Conservation (phyloP, 257 asterid genomes). For the Misopates orontium region DNA sequence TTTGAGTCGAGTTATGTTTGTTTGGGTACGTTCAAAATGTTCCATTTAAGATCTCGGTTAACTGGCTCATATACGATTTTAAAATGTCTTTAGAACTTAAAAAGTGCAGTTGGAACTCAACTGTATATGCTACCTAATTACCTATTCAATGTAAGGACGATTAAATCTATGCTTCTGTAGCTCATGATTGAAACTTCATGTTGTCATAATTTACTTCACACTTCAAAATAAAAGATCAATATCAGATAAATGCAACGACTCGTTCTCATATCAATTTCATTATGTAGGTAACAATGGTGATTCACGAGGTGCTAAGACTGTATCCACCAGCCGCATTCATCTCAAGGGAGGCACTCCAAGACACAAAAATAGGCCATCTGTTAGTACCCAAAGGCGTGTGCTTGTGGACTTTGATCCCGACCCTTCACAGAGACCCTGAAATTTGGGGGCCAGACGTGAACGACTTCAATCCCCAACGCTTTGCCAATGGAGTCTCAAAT, state of each 20-base stretch:
- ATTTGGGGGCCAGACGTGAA: constrained; percentile 71
- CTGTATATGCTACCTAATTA: too few species aligned
- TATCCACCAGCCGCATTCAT: constrained; percentile 92
- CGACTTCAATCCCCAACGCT: constrained; percentile 76
- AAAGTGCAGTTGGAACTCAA: too few species aligned
- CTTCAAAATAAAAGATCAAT: too few species aligned
- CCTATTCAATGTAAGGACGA: too few species aligned
- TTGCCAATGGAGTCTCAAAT: constrained; percentile 53
- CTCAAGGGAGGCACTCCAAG: constrained; percentile 77
- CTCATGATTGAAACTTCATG: neutral
- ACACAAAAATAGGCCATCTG: constrained; percentile 54
- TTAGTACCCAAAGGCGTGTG: constrained; percentile 78
- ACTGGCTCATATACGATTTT: too few species aligned
- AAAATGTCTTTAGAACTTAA: too few species aligned
- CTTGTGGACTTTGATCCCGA: constrained; percentile 78
- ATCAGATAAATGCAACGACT: too few species aligned
- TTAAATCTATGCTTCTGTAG: too few species aligned
- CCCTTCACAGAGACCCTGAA: constrained; percentile 67
- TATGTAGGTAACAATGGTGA: constrained; percentile 67
- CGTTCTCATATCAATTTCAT: neutral
- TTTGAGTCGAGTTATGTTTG: too few species aligned
- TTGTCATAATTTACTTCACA: too few species aligned
- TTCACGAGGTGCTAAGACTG: constrained; percentile 68
- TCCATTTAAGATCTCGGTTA: too few species aligned
- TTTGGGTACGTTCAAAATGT: neutral